These are phyloP conservation scores for Blastobotrys buckinghamii DNA, from an alignment of 1,139 yeast species.

Conservation along the genomic window DNA sequence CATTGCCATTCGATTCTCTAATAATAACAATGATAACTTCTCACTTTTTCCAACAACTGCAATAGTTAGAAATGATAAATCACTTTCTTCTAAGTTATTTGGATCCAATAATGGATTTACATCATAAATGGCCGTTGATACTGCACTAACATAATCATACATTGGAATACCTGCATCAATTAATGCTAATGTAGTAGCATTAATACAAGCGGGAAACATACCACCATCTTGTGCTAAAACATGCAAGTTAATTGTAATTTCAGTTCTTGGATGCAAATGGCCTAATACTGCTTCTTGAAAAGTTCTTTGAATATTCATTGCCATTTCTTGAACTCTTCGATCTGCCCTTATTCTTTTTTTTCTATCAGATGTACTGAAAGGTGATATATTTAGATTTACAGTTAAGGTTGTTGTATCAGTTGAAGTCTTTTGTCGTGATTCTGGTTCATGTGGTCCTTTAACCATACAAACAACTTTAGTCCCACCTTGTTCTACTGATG, in stretches of 20 bases:
- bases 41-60: slow-evolving; percentile 83
- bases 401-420: slow-evolving; percentile 48
- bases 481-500: slow-evolving; percentile 88
- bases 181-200: slow-evolving; percentile 84
- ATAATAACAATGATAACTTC: slow-evolving; percentile 60
- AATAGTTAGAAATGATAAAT: slow-evolving; percentile 71
- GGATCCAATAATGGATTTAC: slow-evolving; percentile 71
- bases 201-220: slow-evolving; percentile 67
- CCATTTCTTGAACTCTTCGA: slow-evolving; percentile 64
- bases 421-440: slow-evolving; percentile 39
- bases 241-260: slow-evolving; percentile 65
- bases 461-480: slow-evolving; percentile 83
- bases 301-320: slow-evolving; percentile 67
- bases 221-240: slow-evolving; percentile 93
- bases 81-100: slow-evolving; percentile 75
- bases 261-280: slow-evolving; percentile 75
- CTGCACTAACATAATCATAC: slow-evolving; percentile 82
- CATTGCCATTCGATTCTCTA: slow-evolving; percentile 77
- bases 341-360: slow-evolving; percentile 46
- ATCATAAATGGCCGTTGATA: slow-evolving; percentile 75
- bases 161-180: slow-evolving; percentile 95
- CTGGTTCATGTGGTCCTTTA: slow-evolving; percentile 86
- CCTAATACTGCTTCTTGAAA: slow-evolving; percentile 74
- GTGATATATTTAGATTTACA: slow-evolving; percentile 65
- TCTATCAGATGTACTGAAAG: slow-evolving; percentile 75